These are phyloP conservation scores for Leptodermis oblonga DNA, from an alignment of 257 asterid species.

Conservation along the genomic window DNA sequence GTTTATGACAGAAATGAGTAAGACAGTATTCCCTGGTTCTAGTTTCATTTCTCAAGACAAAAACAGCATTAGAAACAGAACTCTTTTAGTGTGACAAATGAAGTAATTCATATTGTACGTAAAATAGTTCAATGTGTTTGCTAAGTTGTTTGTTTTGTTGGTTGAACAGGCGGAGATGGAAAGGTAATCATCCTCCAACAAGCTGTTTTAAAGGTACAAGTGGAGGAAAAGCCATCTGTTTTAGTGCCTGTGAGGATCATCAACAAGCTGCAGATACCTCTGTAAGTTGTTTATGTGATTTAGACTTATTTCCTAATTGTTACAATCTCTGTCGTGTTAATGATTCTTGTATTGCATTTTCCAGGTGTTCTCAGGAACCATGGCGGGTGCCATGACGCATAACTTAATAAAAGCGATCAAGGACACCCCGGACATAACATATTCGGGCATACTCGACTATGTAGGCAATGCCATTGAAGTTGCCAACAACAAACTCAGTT, in stretches of 20 bases:
- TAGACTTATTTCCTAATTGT: neutral
- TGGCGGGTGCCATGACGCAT: constrained; percentile 62
- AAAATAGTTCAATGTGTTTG: no score
- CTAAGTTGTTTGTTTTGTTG: neutral
- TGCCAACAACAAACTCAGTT: constrained; percentile 28
- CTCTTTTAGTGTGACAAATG: no score
- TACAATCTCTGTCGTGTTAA: no score
- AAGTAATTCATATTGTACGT: neutral
- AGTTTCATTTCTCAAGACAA: no score
- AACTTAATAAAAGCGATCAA: constrained; percentile 49
- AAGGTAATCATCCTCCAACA: constrained; percentile 40
- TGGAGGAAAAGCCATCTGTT: constrained; percentile 64
- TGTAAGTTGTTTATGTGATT: constrained; percentile 38
- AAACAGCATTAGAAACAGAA: no score
- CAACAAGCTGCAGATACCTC: constrained; percentile 76
- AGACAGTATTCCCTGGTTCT: neutral
- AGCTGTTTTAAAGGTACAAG: constrained; percentile 46
- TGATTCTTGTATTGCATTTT: no score
- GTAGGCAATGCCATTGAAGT: constrained; percentile 39
- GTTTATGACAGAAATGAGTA: constrained; percentile 41
- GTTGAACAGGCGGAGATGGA: constrained; percentile 47
- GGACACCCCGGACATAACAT: constrained; percentile 34
- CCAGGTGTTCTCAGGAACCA: constrained; percentile 51
- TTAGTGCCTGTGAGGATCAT: constrained; percentile 79
- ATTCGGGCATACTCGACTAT: constrained; percentile 34